A percentile compares a stretch with the other conserved stretches of the same genome.
Conservation (phyloP, 2,329 filamentous ascomycete genomes). For the Beauveria scarabaeidicola region DNA sequence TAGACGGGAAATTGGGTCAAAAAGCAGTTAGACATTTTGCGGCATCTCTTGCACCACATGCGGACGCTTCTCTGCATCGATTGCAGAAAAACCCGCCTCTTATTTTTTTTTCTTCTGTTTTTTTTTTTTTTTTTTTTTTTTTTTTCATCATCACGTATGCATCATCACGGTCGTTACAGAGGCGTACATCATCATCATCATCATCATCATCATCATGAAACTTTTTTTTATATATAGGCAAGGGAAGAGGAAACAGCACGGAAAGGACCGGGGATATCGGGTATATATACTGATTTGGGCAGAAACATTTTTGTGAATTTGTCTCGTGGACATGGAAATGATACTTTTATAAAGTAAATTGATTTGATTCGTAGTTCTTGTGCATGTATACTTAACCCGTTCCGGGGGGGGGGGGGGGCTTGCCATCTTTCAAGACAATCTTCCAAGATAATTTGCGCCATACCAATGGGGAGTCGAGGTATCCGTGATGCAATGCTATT, state of each 20-base stretch:
- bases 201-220: not conserved
- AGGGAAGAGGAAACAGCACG: not conserved
- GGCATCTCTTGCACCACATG: slow-evolving; percentile 1
- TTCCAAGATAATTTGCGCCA: too few species aligned
- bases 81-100: not conserved
- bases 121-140: not conserved
- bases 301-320: not conserved
- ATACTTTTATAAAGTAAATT: not conserved
- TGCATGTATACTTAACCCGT: not conserved
- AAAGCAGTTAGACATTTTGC: slow-evolving; percentile 11
- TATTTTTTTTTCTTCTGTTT: not conserved
- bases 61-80: not conserved
- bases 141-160: not conserved
- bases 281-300: not conserved
- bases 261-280: not conserved
- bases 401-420: not conserved
- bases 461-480: too few species aligned
- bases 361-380: not conserved
- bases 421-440: not conserved
- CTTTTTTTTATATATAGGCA: not conserved
- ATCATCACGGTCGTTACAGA: slow-evolving; percentile 11
- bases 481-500: not conserved
- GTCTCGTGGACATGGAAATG: not conserved
- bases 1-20: slow-evolving; percentile 1
- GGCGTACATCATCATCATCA: not conserved